Percentiles rank a stretch among this genome's conserved stretches.
Conservation (phyloP, 495 filamentous ascomycete genomes). For the Evansstolkia leycettana region DNA sequence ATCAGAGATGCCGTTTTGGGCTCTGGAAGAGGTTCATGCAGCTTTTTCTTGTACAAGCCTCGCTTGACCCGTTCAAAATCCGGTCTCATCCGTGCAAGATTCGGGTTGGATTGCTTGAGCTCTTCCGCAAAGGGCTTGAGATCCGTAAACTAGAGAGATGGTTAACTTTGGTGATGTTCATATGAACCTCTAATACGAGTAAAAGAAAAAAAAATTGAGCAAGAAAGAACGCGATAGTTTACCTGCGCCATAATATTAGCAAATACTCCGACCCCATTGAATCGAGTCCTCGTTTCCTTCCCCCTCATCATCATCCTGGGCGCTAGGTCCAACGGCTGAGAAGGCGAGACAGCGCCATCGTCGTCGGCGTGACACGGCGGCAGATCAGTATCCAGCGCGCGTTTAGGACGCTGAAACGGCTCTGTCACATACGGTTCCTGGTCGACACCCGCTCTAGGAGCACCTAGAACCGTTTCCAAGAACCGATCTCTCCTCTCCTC, state of each 20-base stretch:
- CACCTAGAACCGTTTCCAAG: constrained; percentile 32
- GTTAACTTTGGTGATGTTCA: constrained; percentile 4
- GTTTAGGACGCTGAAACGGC: constrained; percentile 20
- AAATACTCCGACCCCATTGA: constrained; percentile 30
- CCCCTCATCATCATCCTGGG: constrained; percentile 34
- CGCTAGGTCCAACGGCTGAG: constrained; percentile 25
- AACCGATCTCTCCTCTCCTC: constrained; percentile 24
- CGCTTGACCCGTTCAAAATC: constrained; percentile 23
- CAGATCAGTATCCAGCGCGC: constrained; percentile 1
- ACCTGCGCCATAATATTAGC: constrained; percentile 33
- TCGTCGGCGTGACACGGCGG: constrained; percentile 5
- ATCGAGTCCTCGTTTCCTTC: constrained; percentile 30
- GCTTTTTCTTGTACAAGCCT: constrained; percentile 22
- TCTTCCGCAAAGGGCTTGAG: constrained; percentile 31
- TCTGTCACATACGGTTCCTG: constrained; percentile 25
- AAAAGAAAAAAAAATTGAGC: constrained; percentile 1
- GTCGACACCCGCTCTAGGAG: constrained; percentile 27
- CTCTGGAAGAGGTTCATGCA: constrained; percentile 21
- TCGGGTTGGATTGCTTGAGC: constrained; percentile 24
- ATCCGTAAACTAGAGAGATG: constrained; percentile 26
- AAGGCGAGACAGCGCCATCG: constrained; percentile 15
- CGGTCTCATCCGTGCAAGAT: constrained; percentile 22
- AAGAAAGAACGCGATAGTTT: background rate
- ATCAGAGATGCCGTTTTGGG: constrained; percentile 20
- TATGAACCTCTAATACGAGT: background rate